A percentile compares a stretch with the other conserved stretches of the same genome.
Conservation (phyloP, 2,329 filamentous ascomycete genomes). For the Talaromyces atroroseus region DNA sequence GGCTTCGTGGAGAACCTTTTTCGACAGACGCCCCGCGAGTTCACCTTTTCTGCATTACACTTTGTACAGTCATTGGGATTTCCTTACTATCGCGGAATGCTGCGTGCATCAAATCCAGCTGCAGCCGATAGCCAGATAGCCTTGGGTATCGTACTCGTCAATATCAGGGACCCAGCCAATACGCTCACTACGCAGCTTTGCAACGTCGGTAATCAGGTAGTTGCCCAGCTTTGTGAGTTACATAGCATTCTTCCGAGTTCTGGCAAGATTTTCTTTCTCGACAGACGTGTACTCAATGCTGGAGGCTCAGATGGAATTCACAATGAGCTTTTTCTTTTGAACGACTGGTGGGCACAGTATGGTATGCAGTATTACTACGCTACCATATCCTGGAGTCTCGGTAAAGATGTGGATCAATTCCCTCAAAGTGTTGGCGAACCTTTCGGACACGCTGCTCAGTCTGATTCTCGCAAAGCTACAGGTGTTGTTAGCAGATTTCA, state of each 20-base stretch:
- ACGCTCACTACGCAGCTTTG: slow-evolving; percentile 22
- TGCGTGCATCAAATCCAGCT: slow-evolving; percentile 20
- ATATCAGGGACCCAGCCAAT: slow-evolving; percentile 15
- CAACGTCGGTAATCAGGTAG: slow-evolving; percentile 18
- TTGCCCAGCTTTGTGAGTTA: slow-evolving; percentile 8
- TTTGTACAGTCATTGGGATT: slow-evolving; percentile 19
- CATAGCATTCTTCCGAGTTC: slow-evolving; percentile 2
- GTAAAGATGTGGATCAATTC: neutral
- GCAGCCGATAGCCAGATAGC: slow-evolving; percentile 15
- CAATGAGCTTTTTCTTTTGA: slow-evolving; percentile 21
- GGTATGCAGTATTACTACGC: slow-evolving; percentile 28
- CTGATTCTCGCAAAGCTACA: neutral
- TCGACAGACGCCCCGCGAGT: slow-evolving; percentile 6
- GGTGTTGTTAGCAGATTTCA: slow-evolving; percentile 25
- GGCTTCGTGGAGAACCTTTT: slow-evolving; percentile 9
- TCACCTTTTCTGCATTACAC: slow-evolving; percentile 14
- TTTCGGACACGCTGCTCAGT: neutral
- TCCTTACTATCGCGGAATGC: neutral
- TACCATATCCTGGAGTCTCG: slow-evolving; percentile 26
- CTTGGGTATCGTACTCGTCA: slow-evolving; percentile 27
- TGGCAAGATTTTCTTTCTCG: slow-evolving; percentile 32
- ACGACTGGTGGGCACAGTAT: slow-evolving; percentile 25
- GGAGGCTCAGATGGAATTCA: slow-evolving; percentile 12
- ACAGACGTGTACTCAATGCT: slow-evolving; percentile 20
- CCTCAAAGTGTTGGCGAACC: neutral